Evolutionary conservation across 2,329 filamentous ascomycete species (phyloP).

Genomic region (Paracoccidioides brasiliensis): DNA sequence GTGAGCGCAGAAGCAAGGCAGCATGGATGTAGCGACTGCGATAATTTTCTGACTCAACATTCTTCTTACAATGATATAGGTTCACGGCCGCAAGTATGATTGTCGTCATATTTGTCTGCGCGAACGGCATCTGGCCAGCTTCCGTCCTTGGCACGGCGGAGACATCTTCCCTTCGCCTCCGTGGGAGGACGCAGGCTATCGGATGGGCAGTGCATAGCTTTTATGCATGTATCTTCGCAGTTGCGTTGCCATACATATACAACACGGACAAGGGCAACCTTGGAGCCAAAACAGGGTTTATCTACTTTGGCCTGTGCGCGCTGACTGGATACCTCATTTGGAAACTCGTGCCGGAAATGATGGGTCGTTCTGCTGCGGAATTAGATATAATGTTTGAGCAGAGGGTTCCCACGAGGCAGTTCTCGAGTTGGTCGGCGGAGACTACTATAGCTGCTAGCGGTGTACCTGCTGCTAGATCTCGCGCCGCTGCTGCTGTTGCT

Average conservation of each 20-base stretch:
- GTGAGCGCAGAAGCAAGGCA: neutral
- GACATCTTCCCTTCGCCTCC: slow-evolving; percentile 24
- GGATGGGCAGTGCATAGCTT: slow-evolving; percentile 32
- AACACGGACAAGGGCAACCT: slow-evolving; percentile 34
- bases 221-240: slow-evolving; percentile 31
- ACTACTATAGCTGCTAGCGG: slow-evolving; percentile 17
- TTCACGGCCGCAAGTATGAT: slow-evolving; percentile 33
- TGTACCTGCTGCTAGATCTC: neutral
- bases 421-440: slow-evolving; percentile 14
- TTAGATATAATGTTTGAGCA: slow-evolving; percentile 33
- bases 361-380: slow-evolving; percentile 35
- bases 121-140: slow-evolving; percentile 24
- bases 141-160: slow-evolving; percentile 26
- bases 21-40: neutral
- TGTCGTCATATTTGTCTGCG: slow-evolving; percentile 30
- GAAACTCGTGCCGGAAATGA: slow-evolving; percentile 41
- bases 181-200: slow-evolving; percentile 27
- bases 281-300: slow-evolving; percentile 30
- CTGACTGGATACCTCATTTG: slow-evolving; percentile 27
- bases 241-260: slow-evolving; percentile 41
- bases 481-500: neutral
- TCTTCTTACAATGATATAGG: slow-evolving; percentile 15
- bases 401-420: slow-evolving; percentile 14
- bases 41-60: neutral
- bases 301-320: slow-evolving; percentile 26